These are phyloP conservation scores for Suillus subaureus DNA, from an alignment of 768 basidiomycete species.

Conservation along the genomic window DNA sequence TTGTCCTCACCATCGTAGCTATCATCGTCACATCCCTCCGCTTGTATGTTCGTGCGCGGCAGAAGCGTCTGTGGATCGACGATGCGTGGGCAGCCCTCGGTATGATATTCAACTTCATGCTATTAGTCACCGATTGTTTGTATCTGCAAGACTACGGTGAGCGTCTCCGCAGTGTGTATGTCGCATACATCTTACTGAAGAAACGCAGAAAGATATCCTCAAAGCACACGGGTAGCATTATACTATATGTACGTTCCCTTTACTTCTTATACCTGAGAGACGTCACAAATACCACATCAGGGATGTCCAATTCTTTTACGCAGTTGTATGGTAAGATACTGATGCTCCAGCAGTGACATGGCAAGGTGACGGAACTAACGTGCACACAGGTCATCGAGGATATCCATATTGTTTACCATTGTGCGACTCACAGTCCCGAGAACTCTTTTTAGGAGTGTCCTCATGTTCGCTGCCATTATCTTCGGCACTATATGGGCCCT, in stretches of 20 bases:
- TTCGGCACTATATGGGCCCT: no score
- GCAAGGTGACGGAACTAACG: no score
- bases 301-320: neutral
- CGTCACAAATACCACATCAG: neutral
- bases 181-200: no score
- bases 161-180: no score
- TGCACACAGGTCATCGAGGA: no score
- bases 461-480: no score
- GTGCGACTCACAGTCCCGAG: no score
- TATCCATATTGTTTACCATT: neutral
- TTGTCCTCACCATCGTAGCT: neutral
- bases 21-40: neutral
- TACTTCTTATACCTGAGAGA: neutral
- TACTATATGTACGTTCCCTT: neutral
- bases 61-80: neutral
- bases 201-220: neutral
- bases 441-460: no score
- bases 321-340: no score
- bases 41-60: neutral
- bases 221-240: neutral
- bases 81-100: neutral
- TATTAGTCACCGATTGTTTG: neutral
- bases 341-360: no score
- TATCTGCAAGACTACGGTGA: no score
- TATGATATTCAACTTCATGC: neutral